Percentiles rank a stretch among this genome's conserved stretches.
Evolutionary conservation across 768 basidiomycete species (phyloP).

Genomic region (Xerocomellus chrysenteron): DNA sequence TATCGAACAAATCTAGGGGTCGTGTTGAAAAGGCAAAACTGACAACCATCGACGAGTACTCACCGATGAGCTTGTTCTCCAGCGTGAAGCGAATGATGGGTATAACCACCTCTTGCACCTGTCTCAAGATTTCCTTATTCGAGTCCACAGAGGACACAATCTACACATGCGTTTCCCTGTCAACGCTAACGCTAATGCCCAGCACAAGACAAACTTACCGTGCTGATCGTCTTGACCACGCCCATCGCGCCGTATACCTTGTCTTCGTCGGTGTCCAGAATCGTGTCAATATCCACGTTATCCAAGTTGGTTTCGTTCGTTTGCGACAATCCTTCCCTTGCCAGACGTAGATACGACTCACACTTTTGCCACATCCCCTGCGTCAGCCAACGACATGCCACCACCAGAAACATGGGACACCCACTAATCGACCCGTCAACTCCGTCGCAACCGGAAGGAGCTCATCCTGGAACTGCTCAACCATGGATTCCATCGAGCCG

Average conservation of each 20-base stretch:
- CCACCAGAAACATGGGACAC: constrained; percentile 24
- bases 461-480: constrained; percentile 81
- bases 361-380: constrained; percentile 43
- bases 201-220: constrained; percentile 43
- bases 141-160: constrained; percentile 74
- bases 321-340: constrained; percentile 60
- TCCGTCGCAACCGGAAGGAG: constrained; percentile 82
- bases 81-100: constrained; percentile 77
- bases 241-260: constrained; percentile 89
- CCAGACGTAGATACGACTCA: constrained; percentile 79
- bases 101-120: constrained; percentile 79
- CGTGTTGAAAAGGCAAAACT: background rate
- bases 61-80: constrained; percentile 75
- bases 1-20: constrained; percentile 73
- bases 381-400: background rate
- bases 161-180: constrained; percentile 36
- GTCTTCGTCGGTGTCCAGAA: constrained; percentile 70
- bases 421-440: constrained; percentile 71
- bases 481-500: constrained; percentile 81
- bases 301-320: constrained; percentile 49
- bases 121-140: constrained; percentile 68
- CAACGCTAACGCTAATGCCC: background rate
- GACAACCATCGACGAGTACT: constrained; percentile 16
- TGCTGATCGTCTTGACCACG: constrained; percentile 79
- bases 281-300: constrained; percentile 54